These are phyloP conservation scores for Xerocomus cyaneibrunnescens DNA, from an alignment of 1,284 basidiomycete species.

Conservation along the genomic window DNA sequence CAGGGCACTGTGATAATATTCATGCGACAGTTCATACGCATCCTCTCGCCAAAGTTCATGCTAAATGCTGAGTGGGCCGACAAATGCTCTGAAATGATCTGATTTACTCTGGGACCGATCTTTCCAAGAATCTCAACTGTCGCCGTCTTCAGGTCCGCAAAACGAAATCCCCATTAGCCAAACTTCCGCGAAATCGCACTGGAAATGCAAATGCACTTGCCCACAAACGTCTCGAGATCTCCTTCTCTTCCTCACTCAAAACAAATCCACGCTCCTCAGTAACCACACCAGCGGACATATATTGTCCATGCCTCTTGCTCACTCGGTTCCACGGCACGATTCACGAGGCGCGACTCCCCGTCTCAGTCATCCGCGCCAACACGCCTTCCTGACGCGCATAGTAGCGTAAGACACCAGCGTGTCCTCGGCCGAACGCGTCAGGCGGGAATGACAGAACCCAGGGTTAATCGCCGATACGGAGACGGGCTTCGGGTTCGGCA, in stretches of 20 bases:
- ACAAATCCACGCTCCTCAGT: slow-evolving; percentile 29
- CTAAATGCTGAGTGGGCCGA: slow-evolving; percentile 12
- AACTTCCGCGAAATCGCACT: background rate
- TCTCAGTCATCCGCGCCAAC: slow-evolving; percentile 32
- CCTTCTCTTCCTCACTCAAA: slow-evolving; percentile 29
- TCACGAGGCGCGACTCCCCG: slow-evolving; percentile 34
- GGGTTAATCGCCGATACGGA: slow-evolving; percentile 39
- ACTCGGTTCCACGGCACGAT: slow-evolving; percentile 24
- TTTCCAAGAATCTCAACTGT: slow-evolving; percentile 26
- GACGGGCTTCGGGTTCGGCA: slow-evolving; percentile 32
- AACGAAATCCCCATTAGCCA: slow-evolving; percentile 3
- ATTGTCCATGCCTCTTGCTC: slow-evolving; percentile 29
- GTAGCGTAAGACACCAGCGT: background rate
- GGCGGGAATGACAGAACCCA: slow-evolving; percentile 34
- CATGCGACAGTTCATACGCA: no score
- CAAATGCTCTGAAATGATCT: slow-evolving; percentile 25
- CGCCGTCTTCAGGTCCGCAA: slow-evolving; percentile 16
- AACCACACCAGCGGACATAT: slow-evolving; percentile 28
- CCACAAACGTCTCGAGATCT: slow-evolving; percentile 30
- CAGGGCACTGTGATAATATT: no score
- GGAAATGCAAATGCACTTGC: slow-evolving; percentile 13
- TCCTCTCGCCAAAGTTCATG: background rate
- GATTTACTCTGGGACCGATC: slow-evolving; percentile 31
- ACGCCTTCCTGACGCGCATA: slow-evolving; percentile 8
- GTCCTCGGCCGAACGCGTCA: slow-evolving; percentile 20